Conservation (phyloP, 805 yeast species). For the Kuraishia ogatae region DNA sequence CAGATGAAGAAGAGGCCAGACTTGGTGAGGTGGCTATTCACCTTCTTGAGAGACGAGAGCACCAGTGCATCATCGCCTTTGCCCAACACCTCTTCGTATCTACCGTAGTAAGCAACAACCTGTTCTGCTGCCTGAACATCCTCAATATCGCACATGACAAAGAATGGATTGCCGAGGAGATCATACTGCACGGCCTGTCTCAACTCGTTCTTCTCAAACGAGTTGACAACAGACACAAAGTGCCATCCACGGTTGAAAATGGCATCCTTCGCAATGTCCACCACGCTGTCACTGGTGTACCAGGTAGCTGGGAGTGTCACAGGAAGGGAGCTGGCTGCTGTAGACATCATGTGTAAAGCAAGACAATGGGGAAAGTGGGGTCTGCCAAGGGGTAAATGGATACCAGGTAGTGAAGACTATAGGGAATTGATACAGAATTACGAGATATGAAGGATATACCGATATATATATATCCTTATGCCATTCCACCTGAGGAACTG, state of each 20-base stretch:
- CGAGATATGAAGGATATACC: slow-evolving; percentile 3
- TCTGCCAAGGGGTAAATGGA: too few relatives aligned
- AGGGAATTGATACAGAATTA: background rate
- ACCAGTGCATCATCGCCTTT: slow-evolving; percentile 7
- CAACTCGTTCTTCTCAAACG: slow-evolving; percentile 10
- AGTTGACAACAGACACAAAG: slow-evolving; percentile 13
- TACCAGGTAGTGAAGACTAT: background rate
- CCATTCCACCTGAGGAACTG: background rate
- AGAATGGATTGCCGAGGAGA: slow-evolving; percentile 17
- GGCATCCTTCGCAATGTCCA: slow-evolving; percentile 12
- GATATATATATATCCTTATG: too few relatives aligned
- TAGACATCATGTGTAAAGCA: background rate
- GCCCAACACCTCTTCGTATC: slow-evolving; percentile 12
- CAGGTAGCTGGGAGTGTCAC: slow-evolving; percentile 16
- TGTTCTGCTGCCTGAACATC: slow-evolving; percentile 10
- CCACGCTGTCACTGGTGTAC: slow-evolving; percentile 18
- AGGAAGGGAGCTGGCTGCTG: slow-evolving; percentile 5
- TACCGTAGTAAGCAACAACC: slow-evolving; percentile 17
- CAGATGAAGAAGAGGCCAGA: slow-evolving; percentile 18
- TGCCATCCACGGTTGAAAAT: slow-evolving; percentile 21
- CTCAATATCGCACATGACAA: slow-evolving; percentile 16
- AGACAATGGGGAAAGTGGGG: too few relatives aligned
- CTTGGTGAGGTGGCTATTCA: slow-evolving; percentile 14
- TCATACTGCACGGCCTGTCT: slow-evolving; percentile 13
- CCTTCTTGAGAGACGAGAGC: slow-evolving; percentile 10